Base-by-base conservation (phyloP, 768 basidiomycete species). In the Bullera alba region DNA sequence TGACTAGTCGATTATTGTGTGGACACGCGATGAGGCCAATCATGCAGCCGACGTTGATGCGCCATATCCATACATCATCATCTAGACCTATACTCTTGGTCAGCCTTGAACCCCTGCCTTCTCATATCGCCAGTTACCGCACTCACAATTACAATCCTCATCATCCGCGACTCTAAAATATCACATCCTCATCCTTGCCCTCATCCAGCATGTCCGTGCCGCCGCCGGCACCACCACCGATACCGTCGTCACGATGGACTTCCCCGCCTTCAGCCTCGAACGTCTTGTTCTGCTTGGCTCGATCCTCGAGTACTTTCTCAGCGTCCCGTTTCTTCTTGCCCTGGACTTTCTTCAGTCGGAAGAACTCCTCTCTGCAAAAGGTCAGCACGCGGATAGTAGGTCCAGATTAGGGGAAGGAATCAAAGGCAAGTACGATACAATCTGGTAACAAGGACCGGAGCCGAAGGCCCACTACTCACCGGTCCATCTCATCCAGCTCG, bases 401-500 rank as follows among this genome's bases (percentile, higher is more conserved):
- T n/a, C 41, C 22, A 10, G 19, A 17, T 15, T 8, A 5, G 50
- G 23, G 46, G 46, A n/a, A 22, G 48, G 2, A 29, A 16, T n/a
- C 17, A n/a, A 25, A 8, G 23, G 26, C 23, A 28, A 23, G 51
- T 7, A 21, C n/a, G n/a, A n/a, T n/a, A n/a, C n/a, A 21, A 28
- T 22, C n/a, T n/a, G n/a, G 43, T 19, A 3, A 19, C 15, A 2
- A 29, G 32, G 27, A 51, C 16, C 23, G 17, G n/a, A 34, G 32
- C 8, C 10, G 32, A 34, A 34, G n/a, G n/a, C 12, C 10, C 15
- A 15, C 8, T n/a, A 60, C 90, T 79, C 76, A 92, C 56, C 90
- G 81, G 74, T 99, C 95, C 91, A 95, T 96, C 74, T 99, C 95
- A 63, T 97, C 95, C 54, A 99, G 76, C 51, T 99, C 95, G 51